phyloP scores from a whole-genome alignment of 2,329 filamentous ascomycete genomes.

The Colletotrichum lupini region DNA sequence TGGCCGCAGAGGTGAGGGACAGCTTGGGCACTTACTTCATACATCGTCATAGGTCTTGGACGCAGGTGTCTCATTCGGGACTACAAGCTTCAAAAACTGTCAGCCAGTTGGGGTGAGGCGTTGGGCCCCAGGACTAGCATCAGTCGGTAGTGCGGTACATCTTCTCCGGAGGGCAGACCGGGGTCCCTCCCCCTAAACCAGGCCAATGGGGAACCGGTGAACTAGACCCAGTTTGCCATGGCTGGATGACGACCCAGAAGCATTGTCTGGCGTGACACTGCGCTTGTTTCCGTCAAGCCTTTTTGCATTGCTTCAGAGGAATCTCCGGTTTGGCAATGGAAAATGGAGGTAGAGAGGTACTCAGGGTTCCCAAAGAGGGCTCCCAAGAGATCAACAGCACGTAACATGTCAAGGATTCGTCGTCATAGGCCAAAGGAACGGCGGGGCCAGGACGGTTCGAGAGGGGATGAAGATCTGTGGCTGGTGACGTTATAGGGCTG shows the following conservation, averaged over 20 bases:
- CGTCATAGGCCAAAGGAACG: constrained; percentile 18
- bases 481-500: constrained; percentile 37
- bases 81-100: constrained; percentile 30
- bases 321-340: neutral
- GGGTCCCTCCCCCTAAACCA: neutral
- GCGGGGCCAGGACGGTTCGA: constrained; percentile 27
- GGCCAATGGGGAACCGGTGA: constrained; percentile 5
- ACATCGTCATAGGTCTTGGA: constrained; percentile 38
- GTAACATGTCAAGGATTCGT: constrained; percentile 13
- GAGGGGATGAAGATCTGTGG: constrained; percentile 34
- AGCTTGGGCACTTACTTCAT: constrained; percentile 23
- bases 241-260: constrained; percentile 25
- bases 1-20: neutral
- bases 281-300: constrained; percentile 33
- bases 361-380: neutral
- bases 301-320: neutral
- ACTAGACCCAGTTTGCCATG: constrained; percentile 25
- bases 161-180: constrained; percentile 27
- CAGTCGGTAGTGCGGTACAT: constrained; percentile 5
- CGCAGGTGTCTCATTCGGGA: constrained; percentile 25
- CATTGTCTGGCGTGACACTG: constrained; percentile 25
- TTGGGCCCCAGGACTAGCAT: neutral
- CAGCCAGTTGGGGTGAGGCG: constrained; percentile 19
- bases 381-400: neutral
- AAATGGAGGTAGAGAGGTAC: neutral